These are phyloP conservation scores for Coniella vitis DNA, from an alignment of 2,329 filamentous ascomycete species.

Conservation along the genomic window DNA sequence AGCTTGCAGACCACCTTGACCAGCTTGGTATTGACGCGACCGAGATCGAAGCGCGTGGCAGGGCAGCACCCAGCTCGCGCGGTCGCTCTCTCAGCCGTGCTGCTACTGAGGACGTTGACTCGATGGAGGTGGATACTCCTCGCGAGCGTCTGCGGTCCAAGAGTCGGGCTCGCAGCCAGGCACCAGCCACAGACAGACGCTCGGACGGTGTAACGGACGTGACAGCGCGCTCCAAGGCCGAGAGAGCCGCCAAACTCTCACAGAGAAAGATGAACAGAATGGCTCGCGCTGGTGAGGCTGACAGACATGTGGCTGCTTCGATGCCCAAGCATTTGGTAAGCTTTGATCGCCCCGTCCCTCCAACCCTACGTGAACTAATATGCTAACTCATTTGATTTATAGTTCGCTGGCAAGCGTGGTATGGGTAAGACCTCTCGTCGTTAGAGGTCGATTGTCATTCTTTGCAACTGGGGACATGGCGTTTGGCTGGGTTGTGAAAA, in stretches of 20 bases:
- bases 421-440: slow-evolving; percentile 81
- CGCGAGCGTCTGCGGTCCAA: slow-evolving; percentile 62
- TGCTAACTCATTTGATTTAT: slow-evolving; percentile 26
- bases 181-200: slow-evolving; percentile 56
- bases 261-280: slow-evolving; percentile 99
- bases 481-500: slow-evolving; percentile 9
- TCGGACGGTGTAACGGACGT: slow-evolving; percentile 71
- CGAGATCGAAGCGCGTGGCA: slow-evolving; percentile 65
- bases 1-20: slow-evolving; percentile 82
- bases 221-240: slow-evolving; percentile 65
- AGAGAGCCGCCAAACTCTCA: slow-evolving; percentile 77
- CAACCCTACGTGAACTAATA: too few species aligned
- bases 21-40: slow-evolving; percentile 79
- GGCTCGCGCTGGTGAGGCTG: slow-evolving; percentile 93
- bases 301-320: slow-evolving; percentile 77
- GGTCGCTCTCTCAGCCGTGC: slow-evolving; percentile 62
- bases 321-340: slow-evolving; percentile 87
- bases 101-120: slow-evolving; percentile 57
- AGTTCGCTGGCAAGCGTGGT: slow-evolving; percentile 86
- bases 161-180: slow-evolving; percentile 60
- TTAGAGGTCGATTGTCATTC: slow-evolving; percentile 32
- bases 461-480: slow-evolving; percentile 7
- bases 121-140: slow-evolving; percentile 67
- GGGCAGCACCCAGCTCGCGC: slow-evolving; percentile 55
- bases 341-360: slow-evolving; percentile 19